Evolutionary conservation across 345 rosid genomes (phyloP).

Genomic region (Cardamine resedifolia): DNA sequence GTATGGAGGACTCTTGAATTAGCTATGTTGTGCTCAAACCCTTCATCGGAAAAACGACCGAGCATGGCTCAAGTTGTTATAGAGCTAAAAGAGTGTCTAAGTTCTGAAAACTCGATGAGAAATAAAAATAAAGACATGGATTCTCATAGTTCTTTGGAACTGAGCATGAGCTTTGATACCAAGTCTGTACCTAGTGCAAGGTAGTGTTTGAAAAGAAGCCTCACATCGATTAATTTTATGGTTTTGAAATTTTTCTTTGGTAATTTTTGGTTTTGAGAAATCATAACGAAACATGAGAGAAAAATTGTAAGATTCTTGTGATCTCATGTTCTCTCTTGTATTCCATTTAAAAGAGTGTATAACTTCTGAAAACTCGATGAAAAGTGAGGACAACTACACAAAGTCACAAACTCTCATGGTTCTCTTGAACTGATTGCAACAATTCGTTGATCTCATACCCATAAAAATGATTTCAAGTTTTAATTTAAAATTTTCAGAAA

Average conservation of each 20-base stretch:
- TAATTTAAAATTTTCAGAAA: too few relatives aligned
- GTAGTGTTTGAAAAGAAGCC: not conserved
- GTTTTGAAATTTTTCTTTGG: too few relatives aligned
- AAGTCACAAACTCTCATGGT: not conserved
- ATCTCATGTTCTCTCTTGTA: too few relatives aligned
- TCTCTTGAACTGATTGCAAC: not conserved
- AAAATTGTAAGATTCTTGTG: too few relatives aligned
- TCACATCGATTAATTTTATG: too few relatives aligned
- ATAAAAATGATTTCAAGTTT: too few relatives aligned
- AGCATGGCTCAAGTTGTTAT: conserved; percentile 38
- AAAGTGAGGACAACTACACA: not conserved
- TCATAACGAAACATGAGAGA: too few relatives aligned
- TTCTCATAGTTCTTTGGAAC: not conserved
- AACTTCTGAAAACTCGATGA: not conserved
- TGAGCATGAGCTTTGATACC: conserved; percentile 15
- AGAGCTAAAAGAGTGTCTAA: conserved; percentile 40
- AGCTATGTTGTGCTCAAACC: conserved; percentile 43
- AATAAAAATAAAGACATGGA: not conserved
- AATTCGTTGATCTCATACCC: too few relatives aligned
- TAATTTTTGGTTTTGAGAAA: too few relatives aligned
- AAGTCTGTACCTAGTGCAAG: conserved; percentile 3
- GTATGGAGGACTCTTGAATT: conserved; percentile 47
- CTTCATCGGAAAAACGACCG: conserved; percentile 37
- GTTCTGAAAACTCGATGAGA: not conserved
- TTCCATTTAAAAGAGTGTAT: too few relatives aligned